Evolutionary conservation across 257 asterid species (phyloP).

Genomic region (Przewalskia tangutica): DNA sequence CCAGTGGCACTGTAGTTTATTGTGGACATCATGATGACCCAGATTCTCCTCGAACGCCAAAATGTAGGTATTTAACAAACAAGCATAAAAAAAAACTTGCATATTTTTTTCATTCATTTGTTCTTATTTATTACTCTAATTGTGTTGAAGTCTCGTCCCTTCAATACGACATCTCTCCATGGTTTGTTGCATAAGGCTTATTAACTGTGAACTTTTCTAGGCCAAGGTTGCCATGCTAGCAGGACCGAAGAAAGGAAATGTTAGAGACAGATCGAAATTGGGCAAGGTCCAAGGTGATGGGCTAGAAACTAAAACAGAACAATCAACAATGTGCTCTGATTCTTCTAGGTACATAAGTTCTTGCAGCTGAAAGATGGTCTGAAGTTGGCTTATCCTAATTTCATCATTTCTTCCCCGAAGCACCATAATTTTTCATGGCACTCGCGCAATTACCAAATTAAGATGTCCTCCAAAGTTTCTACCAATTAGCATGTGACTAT

Average conservation of each 20-base stretch:
- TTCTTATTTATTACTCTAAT: not conserved
- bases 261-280: slow-evolving; percentile 59
- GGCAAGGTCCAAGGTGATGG: slow-evolving; percentile 53
- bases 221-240: slow-evolving; percentile 91
- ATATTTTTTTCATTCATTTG: not conserved
- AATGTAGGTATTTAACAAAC: slow-evolving; percentile 36
- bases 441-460: slow-evolving; percentile 15
- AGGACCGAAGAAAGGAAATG: slow-evolving; percentile 65
- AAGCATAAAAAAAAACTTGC: not conserved
- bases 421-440: slow-evolving; percentile 30
- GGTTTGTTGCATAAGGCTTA: slow-evolving; percentile 6
- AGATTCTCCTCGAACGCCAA: slow-evolving; percentile 85
- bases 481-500: not conserved
- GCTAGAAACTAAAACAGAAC: slow-evolving; percentile 50
- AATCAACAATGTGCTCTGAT: slow-evolving; percentile 41
- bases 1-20: slow-evolving; percentile 82
- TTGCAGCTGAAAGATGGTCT: not conserved
- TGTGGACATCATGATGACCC: slow-evolving; percentile 86
- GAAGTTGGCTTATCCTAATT: slow-evolving; percentile 9
- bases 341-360: slow-evolving; percentile 46
- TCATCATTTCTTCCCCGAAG: slow-evolving; percentile 3
- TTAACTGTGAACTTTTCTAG: slow-evolving; percentile 29
- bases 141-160: not conserved
- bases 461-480: not conserved
- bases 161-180: not conserved